Conservation (phyloP, 768 basidiomycete genomes). For the Suillus tomentosus region DNA sequence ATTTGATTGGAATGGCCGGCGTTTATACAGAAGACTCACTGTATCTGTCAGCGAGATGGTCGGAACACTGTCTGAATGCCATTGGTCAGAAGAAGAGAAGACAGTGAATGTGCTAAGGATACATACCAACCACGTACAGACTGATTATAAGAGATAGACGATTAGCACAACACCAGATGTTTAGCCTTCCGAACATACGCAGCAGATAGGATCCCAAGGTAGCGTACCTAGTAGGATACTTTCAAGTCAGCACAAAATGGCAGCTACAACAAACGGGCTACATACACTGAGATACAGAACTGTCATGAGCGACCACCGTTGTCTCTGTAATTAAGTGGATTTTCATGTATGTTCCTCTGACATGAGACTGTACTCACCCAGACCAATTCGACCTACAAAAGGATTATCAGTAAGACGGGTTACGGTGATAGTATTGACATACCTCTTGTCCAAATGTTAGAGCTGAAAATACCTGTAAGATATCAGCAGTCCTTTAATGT, state of each 20-base stretch:
- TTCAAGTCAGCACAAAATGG: neutral
- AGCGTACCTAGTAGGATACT: neutral
- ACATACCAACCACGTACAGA: neutral
- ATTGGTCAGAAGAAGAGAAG: neutral
- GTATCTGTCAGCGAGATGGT: too few species aligned
- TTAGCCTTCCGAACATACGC: neutral
- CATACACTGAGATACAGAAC: neutral
- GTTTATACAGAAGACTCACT: too few species aligned
- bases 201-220: neutral
- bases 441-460: neutral
- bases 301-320: neutral
- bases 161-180: neutral
- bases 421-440: neutral
- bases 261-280: neutral
- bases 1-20: too few species aligned
- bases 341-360: neutral
- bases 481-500: neutral
- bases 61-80: too few species aligned
- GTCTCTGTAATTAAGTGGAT: neutral
- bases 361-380: neutral
- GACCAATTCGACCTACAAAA: neutral
- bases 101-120: neutral
- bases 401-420: neutral
- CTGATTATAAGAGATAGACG: neutral
- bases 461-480: neutral